Evolutionary conservation across 768 basidiomycete genomes (phyloP), one percentile per base, ranked within the genome.

Genomic region (Favolaschia claudopus): DNA sequence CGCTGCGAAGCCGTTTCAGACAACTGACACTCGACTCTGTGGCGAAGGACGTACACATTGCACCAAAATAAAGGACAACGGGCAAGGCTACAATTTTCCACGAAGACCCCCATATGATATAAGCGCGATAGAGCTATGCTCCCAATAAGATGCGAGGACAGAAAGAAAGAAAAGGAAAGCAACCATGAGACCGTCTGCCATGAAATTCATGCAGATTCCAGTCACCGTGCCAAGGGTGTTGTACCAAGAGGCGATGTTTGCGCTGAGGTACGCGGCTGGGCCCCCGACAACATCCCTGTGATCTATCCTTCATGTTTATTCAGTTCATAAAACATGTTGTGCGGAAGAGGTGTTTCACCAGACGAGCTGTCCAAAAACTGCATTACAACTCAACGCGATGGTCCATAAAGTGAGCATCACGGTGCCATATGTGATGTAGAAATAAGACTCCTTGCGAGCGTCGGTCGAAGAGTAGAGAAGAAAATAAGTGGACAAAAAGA

Each of bases 121-220:
- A 74, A 55, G 74, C 76, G n/a, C 77, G 76, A 51, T 77, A 72
- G 29, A 81, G 68, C 79, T 81, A 55, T 24, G 19, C 1, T 4
- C 3, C 5, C 6, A 31, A 40, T 8, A 43, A 17, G 32, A 25
- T 37, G 33, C 9, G 8, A 29, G 5, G 28, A 29, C 33, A 20
- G 25, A 37, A 39, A 24, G 12, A 28, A 39, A 7, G 4, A 3
- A 19, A 9, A 15, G 17, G 20, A 25, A 20, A 58, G 69, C 47
- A 49, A 79, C 78, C 67, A 79, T 63, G 37, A 79, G 55, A 0
- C 59, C 77, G 38, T 77, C 74, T 19, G 69, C 71, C 64, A 77
- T 66, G 9, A 77, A 64, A 49, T 77, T 76, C 63, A 79, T 55
- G 14, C 66, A 20, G 22, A 63, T 57, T 5, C 69, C 54, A 12